A percentile compares a stretch with the other conserved stretches of the same genome.
Conservation (phyloP, 164 flowering plant genomes). For the Annona cherimola region DNA sequence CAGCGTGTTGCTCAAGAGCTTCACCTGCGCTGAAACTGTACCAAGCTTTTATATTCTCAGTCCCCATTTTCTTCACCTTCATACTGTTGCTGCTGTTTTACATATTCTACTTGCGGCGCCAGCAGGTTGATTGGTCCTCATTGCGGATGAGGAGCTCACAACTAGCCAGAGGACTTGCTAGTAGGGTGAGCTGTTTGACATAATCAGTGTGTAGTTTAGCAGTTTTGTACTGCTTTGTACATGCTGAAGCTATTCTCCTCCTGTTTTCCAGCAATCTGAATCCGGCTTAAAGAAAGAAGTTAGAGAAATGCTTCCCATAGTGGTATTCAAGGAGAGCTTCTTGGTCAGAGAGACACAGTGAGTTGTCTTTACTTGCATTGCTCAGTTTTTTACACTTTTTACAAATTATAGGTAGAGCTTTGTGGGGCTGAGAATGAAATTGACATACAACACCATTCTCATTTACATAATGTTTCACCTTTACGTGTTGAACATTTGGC, state of each 20-base stretch:
- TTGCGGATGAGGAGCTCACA: conserved; percentile 42
- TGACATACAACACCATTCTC: background rate
- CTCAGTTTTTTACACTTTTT: background rate
- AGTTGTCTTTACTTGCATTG: conserved; percentile 23
- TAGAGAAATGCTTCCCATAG: conserved; percentile 80
- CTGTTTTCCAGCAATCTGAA: conserved; percentile 26
- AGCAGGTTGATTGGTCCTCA: conserved; percentile 57
- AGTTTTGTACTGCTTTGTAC: background rate
- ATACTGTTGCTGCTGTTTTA: conserved; percentile 50
- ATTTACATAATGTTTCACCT: background rate
- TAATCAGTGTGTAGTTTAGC: background rate
- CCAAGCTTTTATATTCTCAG: conserved; percentile 57
- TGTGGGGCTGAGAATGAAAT: background rate
- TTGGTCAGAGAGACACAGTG: conserved; percentile 67
- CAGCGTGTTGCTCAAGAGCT: conserved; percentile 28
- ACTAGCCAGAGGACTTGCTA: conserved; percentile 10
- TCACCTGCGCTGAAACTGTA: conserved; percentile 47
- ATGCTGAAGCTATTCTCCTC: background rate
- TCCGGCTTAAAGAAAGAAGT: conserved; percentile 73
- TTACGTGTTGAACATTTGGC: too few species aligned
- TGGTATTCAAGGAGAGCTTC: conserved; percentile 73
- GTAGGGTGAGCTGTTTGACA: conserved; percentile 29
- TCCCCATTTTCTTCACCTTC: conserved; percentile 56
- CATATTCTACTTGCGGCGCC: conserved; percentile 58
- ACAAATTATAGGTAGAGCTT: background rate